These are phyloP conservation scores for Tuber melanosporum DNA, from an alignment of 495 filamentous ascomycete species.

Conservation along the genomic window DNA sequence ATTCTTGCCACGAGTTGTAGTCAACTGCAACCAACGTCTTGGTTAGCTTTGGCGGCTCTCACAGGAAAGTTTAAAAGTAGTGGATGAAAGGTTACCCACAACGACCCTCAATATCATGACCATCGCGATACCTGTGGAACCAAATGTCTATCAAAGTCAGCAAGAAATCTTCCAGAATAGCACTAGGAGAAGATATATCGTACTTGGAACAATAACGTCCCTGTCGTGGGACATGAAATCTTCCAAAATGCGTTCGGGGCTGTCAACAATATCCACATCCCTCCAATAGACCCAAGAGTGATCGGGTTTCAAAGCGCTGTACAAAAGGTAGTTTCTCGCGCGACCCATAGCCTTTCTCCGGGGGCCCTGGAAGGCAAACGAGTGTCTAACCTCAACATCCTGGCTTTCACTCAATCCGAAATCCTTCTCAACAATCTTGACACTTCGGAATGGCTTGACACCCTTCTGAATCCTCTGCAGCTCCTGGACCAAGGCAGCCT, in stretches of 20 bases:
- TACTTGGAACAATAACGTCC: conserved; percentile 94
- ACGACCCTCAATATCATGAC: conserved; percentile 82
- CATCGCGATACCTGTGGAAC: conserved; percentile 89
- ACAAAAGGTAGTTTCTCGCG: conserved; percentile 87
- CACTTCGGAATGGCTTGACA: conserved; percentile 66
- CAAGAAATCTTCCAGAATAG: conserved; percentile 3
- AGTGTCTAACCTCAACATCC: conserved; percentile 73
- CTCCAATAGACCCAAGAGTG: conserved; percentile 99
- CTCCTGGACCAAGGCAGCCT: conserved; percentile 71
- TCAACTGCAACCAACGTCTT: conserved; percentile 56
- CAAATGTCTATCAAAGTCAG: conserved; percentile 68
- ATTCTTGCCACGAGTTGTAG: conserved; percentile 99
- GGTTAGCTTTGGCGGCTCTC: not conserved
- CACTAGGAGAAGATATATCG: conserved; percentile 38
- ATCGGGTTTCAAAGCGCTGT: conserved; percentile 75
- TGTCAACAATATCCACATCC: conserved; percentile 92
- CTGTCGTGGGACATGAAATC: conserved; percentile 90
- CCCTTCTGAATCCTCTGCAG: conserved; percentile 81
- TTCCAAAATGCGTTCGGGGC: conserved; percentile 77
- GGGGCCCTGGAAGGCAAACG: conserved; percentile 79
- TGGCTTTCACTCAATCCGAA: conserved; percentile 66
- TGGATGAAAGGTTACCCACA: conserved; percentile 53
- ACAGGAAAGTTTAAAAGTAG: not conserved
- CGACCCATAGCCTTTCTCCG: conserved; percentile 82
- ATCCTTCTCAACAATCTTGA: conserved; percentile 77